Base-by-base conservation (phyloP, 2,329 filamentous ascomycete species). In the Beauveria bassiana region DNA sequence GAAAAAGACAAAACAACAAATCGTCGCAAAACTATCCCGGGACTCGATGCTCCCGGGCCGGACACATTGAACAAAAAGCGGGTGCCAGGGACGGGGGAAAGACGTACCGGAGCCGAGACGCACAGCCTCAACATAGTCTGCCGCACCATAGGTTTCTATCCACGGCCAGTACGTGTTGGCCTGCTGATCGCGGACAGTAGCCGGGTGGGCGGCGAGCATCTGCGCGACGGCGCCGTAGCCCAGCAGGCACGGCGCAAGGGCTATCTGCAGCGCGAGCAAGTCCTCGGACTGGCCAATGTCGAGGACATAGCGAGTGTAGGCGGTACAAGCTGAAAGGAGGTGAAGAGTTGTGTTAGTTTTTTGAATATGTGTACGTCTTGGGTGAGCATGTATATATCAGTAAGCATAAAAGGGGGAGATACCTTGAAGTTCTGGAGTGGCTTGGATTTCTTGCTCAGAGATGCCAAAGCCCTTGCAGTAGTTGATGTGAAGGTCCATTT, bases 201-300 rank as follows among this genome's bases (percentile, higher is more conserved):
- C 78, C 54, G 81, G 75, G 64, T 89, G 86, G 16, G 78, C 78
- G 67, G 86, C 80, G 3, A 96, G 79, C 68, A 90, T 83, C 68
- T 81, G 81, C 6, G 90, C 93, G 63, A 96, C 90, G 61, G 85
- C 84, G 10, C 88, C 88, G 72, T 98, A 97, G 47, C 93, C 93
- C n/a, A 97, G 82, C 38, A 96, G 79, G 71, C 93, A 97, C 0
- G 93, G 92, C 16, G 93, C 86, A 59, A 97, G 80, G 5, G 91
- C 87, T 64, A 97, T 79, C 69, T 96, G 91, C 10, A 98, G 81
- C 4, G 87, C 92, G 50, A 97, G 80, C 86, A 88, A 96, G 76
- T 96, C 92, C 70, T 95, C 86, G 1, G 89, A 91, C 67, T 91
- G 86, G 7, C 93, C 93, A 22, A 96, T 81, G 69, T 98, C 93